phyloP scores from a whole-genome alignment of 192 early-diverging fungal species.

The Entophlyctis luteolus region DNA sequence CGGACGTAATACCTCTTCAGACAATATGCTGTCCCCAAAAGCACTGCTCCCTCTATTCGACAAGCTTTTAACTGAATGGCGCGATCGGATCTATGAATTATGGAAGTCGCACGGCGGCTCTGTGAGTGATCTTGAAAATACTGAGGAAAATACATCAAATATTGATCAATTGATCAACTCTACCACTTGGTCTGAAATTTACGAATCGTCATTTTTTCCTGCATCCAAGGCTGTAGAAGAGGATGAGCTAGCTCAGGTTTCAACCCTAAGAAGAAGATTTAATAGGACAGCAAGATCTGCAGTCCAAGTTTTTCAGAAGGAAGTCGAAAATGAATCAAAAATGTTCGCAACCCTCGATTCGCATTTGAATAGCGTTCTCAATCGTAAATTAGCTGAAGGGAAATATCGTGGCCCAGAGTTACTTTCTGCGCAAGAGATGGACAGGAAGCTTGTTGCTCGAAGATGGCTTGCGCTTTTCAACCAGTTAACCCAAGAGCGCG shows the following conservation, averaged over 20 bases:
- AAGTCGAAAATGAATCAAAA: conserved; percentile 8
- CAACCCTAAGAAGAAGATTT: conserved; percentile 27
- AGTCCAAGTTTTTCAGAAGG: conserved; percentile 13
- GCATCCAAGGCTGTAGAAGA: conserved; percentile 33
- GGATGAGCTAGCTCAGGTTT: conserved; percentile 29
- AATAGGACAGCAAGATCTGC: conserved; percentile 10
- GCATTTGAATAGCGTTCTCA: conserved; percentile 2
- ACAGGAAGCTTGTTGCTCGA: conserved; percentile 18
- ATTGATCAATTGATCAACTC: conserved; percentile 32
- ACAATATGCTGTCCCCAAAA: too few species aligned
- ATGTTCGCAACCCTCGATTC: neutral
- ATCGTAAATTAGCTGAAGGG: conserved; percentile 18
- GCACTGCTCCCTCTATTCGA: conserved; percentile 41
- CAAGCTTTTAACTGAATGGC: conserved; percentile 32
- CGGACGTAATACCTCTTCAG: too few species aligned
- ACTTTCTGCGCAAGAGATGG: conserved; percentile 20
- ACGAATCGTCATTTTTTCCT: conserved; percentile 34
- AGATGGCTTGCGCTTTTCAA: conserved; percentile 27
- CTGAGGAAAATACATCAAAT: conserved; percentile 22
- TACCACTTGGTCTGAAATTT: conserved; percentile 28
- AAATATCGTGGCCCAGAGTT: conserved; percentile 7
- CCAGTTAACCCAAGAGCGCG: conserved; percentile 37
- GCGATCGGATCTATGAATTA: conserved; percentile 20
- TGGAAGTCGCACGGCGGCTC: conserved; percentile 14
- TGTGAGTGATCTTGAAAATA: neutral